These are phyloP conservation scores for Wallacemonas rigidus DNA, from an alignment of 208 protist species.

Conservation along the genomic window DNA sequence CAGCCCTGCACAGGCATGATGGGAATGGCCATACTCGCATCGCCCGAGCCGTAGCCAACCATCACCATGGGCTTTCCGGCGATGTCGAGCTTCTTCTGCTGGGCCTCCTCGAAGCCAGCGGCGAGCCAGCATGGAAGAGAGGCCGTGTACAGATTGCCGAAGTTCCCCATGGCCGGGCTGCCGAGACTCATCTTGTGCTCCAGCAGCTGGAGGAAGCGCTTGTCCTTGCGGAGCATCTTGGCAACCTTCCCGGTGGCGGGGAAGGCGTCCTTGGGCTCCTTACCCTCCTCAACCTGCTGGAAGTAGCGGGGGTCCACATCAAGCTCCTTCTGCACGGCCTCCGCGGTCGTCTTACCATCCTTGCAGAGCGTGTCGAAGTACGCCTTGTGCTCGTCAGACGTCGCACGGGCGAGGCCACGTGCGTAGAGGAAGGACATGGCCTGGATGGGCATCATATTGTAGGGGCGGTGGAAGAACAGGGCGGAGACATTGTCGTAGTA, in stretches of 20 bases:
- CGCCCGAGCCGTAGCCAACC: slow-evolving; percentile 87
- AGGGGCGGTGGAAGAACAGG: slow-evolving; percentile 92
- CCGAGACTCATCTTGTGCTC: slow-evolving; percentile 88
- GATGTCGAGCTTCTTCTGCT: slow-evolving; percentile 80
- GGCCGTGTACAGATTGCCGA: slow-evolving; percentile 92
- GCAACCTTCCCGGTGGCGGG: slow-evolving; percentile 75
- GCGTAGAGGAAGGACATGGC: slow-evolving; percentile 90
- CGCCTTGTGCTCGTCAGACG: slow-evolving; percentile 61
- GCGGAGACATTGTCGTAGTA: slow-evolving; percentile 87
- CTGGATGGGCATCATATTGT: slow-evolving; percentile 94
- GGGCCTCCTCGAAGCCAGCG: slow-evolving; percentile 88
- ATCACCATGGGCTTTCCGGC: slow-evolving; percentile 87
- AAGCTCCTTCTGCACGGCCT: slow-evolving; percentile 64
- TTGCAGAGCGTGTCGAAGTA: slow-evolving; percentile 73
- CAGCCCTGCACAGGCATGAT: slow-evolving; percentile 83
- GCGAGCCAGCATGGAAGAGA: slow-evolving; percentile 91
- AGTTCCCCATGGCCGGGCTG: slow-evolving; percentile 83
- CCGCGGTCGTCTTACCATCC: slow-evolving; percentile 51
- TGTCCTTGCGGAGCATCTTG: slow-evolving; percentile 80
- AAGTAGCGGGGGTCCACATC: slow-evolving; percentile 74
- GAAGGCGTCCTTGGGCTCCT: slow-evolving; percentile 77
- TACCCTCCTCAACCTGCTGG: slow-evolving; percentile 70
- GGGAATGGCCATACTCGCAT: slow-evolving; percentile 87
- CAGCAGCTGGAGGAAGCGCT: slow-evolving; percentile 77
- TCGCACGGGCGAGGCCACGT: slow-evolving; percentile 77